Base-by-base conservation (phyloP, 2,329 filamentous ascomycete species). In the Dothiorella sarmentorum region DNA sequence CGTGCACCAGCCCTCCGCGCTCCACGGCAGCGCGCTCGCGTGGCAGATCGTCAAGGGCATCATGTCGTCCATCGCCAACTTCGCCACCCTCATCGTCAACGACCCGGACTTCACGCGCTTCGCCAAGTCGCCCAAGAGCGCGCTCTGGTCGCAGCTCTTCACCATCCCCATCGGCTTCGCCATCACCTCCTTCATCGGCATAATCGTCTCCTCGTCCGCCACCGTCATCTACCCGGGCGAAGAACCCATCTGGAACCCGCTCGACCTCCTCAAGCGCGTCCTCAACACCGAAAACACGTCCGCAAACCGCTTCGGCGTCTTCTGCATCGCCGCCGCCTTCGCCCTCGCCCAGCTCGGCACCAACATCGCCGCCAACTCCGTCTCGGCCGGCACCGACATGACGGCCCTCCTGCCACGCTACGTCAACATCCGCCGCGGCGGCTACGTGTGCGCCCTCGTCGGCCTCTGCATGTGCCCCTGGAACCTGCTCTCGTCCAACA, bases 41-140 rank as follows among this genome's bases (percentile, higher is more conserved):
- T 97, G 92, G 92, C 83, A 85, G 22, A 85, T 96, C 60, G 82
- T 97, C 61, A 87, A 86, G 61, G 90, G 90, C 35, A 86, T 96
- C 74, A 96, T 96, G 91, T 87, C 83, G 22, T 87, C 89, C 3
- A 91, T 97, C 63, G 89, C 90, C 66, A 96, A 96, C 76, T 96
- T 96, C 68, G 89, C 91, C 1, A 91, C 91, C 0, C 80, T 96
- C 31, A 94, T 96, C 64, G 78, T 82, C 63, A 83, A 95, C 71
- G 86, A 90, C 64, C 89, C 89, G 0, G 91, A 96, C 68, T 96
- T 96, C 71, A 80, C 89, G 18, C 87, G 92, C 71, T 97, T 96
- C 67, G 89, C 91, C 2, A 76, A 77, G 18, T 90, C 87, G 69
- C 90, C 90, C 1, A 81, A 76, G 17, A 89, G 94, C 68, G 89